These are phyloP conservation scores for Pisolithus orientalis DNA, from an alignment of 768 basidiomycete species.

Conservation along the genomic window DNA sequence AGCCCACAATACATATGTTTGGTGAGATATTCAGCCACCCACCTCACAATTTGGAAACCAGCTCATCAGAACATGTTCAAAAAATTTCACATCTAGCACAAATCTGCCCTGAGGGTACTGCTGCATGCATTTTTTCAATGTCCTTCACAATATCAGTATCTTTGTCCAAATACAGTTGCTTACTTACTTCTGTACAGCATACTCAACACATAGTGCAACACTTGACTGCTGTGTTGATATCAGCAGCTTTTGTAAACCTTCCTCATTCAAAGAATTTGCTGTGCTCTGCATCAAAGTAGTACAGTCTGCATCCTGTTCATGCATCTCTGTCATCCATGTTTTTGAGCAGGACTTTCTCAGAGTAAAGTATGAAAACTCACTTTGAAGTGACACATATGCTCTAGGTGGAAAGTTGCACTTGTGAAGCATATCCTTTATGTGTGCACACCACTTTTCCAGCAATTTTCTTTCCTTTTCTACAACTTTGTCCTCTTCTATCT, in stretches of 20 bases:
- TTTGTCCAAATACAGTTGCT: background rate
- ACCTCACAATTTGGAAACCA: no score
- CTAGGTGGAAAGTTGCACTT: background rate
- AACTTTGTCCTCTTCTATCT: background rate
- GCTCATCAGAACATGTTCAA: no score
- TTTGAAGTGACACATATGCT: background rate
- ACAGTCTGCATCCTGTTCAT: background rate
- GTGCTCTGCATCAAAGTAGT: background rate
- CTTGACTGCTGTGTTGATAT: no score
- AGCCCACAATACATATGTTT: no score
- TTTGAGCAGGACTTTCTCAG: background rate
- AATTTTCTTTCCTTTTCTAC: background rate
- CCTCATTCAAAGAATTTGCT: background rate
- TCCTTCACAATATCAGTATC: background rate
- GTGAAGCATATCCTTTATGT: background rate
- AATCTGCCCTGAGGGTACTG: background rate
- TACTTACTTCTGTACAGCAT: background rate
- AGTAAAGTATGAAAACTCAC: background rate
- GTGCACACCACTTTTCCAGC: background rate
- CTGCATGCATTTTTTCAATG: background rate
- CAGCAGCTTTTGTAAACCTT: background rate
- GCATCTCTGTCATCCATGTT: background rate
- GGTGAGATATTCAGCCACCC: no score
- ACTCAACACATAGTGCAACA: background rate
- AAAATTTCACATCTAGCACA: no score